Percentiles rank a stretch among this genome's conserved stretches.
Evolutionary conservation across 2,329 filamentous ascomycete genomes (phyloP).

Genomic region (Diaporthe humulicola): DNA sequence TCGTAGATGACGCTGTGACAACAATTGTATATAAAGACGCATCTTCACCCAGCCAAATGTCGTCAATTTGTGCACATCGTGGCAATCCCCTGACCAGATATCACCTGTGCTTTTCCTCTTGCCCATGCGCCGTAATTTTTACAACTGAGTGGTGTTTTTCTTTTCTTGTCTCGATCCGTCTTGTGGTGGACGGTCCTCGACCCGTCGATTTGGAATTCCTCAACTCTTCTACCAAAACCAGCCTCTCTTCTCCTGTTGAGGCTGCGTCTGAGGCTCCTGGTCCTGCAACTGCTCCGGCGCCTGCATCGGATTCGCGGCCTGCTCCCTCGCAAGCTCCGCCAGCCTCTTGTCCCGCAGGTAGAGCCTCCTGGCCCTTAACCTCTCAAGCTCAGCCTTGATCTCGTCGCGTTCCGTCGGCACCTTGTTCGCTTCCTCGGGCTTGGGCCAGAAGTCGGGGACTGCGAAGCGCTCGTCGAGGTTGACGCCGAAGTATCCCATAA

Average conservation of each 20-base stretch:
- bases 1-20: conserved; percentile 45
- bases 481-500: conserved; percentile 99
- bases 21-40: not conserved
- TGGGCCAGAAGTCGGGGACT: conserved; percentile 95
- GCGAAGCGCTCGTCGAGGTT: conserved; percentile 94
- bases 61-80: not conserved
- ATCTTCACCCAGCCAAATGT: not conserved
- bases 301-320: conserved; percentile 34
- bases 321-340: conserved; percentile 52
- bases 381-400: conserved; percentile 84
- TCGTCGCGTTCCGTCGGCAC: conserved; percentile 84
- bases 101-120: not conserved
- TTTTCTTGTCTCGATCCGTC: not conserved
- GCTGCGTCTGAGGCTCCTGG: conserved; percentile 45
- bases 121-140: conserved; percentile 26
- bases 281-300: conserved; percentile 31
- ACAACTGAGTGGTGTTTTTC: conserved; percentile 14
- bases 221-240: conserved; percentile 30
- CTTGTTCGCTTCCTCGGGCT: conserved; percentile 79
- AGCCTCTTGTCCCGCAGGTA: conserved; percentile 80
- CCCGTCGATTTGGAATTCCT: not conserved
- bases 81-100: not conserved
- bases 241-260: conserved; percentile 39
- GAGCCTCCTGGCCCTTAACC: conserved; percentile 74
- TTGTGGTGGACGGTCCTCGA: conserved; percentile 2